Percentiles rank a stretch among this genome's conserved stretches.
These are phyloP conservation scores for Agastache rugosa DNA, from an alignment of 257 asterid species.

Conservation along the genomic window DNA sequence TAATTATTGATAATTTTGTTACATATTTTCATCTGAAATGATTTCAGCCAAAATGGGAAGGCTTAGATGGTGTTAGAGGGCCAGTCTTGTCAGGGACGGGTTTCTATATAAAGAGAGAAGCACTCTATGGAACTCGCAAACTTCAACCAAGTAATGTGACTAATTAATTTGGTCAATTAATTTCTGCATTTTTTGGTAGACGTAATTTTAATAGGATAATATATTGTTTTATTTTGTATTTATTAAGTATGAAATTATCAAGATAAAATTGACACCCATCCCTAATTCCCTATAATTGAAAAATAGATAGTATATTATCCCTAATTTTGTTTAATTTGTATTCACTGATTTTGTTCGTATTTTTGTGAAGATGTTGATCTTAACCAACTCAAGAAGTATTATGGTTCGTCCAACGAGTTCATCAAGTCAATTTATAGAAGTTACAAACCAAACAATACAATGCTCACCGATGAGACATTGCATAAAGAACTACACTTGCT, in stretches of 20 bases:
- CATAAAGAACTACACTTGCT: conserved; percentile 42
- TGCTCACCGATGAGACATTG: not conserved
- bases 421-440: conserved; percentile 42
- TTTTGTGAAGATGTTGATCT: conserved; percentile 43
- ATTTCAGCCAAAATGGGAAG: conserved; percentile 56
- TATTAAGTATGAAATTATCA: no score
- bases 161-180: not conserved
- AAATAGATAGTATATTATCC: no score
- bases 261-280: no score
- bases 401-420: conserved; percentile 61
- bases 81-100: conserved; percentile 55
- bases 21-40: not conserved
- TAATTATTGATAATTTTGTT: no score
- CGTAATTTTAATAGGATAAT: no score
- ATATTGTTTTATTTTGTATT: not conserved
- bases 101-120: conserved; percentile 62
- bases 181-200: not conserved
- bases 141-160: conserved; percentile 34
- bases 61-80: conserved; percentile 61
- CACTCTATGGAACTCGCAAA: conserved; percentile 46
- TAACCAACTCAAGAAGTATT: conserved; percentile 40
- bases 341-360: not conserved
- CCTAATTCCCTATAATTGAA: no score
- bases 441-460: conserved; percentile 29
- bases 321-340: no score